These are phyloP conservation scores for Sphagnurus paluster DNA, from an alignment of 1,284 basidiomycete species.

Conservation along the genomic window DNA sequence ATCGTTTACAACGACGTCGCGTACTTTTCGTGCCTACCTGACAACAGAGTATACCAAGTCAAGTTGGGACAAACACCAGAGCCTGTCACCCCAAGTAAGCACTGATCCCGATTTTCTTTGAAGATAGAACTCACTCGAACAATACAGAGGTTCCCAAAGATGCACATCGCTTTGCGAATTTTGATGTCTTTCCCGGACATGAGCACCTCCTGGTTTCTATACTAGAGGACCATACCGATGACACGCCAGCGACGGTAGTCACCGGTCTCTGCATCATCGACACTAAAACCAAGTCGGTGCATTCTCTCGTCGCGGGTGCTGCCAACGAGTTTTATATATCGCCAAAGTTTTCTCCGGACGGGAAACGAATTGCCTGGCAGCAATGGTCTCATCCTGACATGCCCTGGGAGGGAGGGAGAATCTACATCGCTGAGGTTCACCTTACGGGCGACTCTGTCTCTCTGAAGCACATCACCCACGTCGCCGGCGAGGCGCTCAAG, in stretches of 20 bases:
- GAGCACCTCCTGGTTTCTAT: slow-evolving; percentile 50
- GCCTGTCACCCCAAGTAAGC: slow-evolving; percentile 61
- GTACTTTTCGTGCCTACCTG: slow-evolving; percentile 58
- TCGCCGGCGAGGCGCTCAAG: slow-evolving; percentile 51
- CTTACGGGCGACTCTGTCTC: slow-evolving; percentile 31
- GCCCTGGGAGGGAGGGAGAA: slow-evolving; percentile 76
- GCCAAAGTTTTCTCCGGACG: slow-evolving; percentile 69
- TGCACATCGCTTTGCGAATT: slow-evolving; percentile 57
- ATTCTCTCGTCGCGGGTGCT: slow-evolving; percentile 48
- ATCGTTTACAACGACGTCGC: slow-evolving; percentile 46
- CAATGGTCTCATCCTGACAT: slow-evolving; percentile 80
- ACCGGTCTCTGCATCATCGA: slow-evolving; percentile 62
- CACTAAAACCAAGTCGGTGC: slow-evolving; percentile 39
- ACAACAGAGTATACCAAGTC: slow-evolving; percentile 50
- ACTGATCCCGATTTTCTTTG: not conserved
- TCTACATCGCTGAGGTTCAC: slow-evolving; percentile 50
- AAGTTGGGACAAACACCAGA: slow-evolving; percentile 37
- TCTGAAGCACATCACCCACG: slow-evolving; percentile 30
- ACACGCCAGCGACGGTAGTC: slow-evolving; percentile 52
- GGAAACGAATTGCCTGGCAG: slow-evolving; percentile 64
- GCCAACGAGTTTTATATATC: slow-evolving; percentile 72
- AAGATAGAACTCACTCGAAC: too few relatives aligned
- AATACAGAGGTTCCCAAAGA: too few relatives aligned
- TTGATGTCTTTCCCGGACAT: slow-evolving; percentile 49
- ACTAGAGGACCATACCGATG: slow-evolving; percentile 69